Base-by-base conservation (phyloP, 1,139 yeast genomes). In the Kodamaea sp. region DNA sequence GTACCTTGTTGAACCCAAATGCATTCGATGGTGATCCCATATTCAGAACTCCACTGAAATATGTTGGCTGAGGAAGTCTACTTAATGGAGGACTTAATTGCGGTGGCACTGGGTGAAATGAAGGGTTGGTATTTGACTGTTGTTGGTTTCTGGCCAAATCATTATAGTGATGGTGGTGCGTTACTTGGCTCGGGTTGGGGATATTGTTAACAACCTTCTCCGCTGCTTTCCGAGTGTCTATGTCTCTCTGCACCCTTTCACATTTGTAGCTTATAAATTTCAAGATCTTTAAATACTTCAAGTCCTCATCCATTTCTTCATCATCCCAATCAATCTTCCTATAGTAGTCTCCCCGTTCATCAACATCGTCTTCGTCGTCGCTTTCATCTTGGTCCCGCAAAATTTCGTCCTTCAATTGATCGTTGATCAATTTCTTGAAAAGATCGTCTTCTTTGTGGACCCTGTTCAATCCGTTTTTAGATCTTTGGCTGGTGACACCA, bases 271-370 rank as follows among this genome's bases (percentile, higher is more conserved):
- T 62, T 37, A 71, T 55, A 45, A 64, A 69, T 43, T 70, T 69
- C 43, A 70, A 53, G 10, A 69, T 63, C 35, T 68, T 69, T 43
- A 70, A 53, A 37, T 66, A 70, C 44, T 71, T 71, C 51, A 70
- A 60, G 46, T 70, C 76, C 46, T 71, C 77, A 46, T 70, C 75
- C 70, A 70, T 59, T 22, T 68, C 67, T 43, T 70, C 76, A 44
- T 70, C 74, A 40, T 71, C 77, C 76, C 76, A 70, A 46, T 70
- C 76, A 11, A 70, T 68, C 14, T 56, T 66, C 10, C 46, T 48
- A 21, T 55, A 53, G 19, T 48, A 46, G 10, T 42, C 46, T 11
- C 41, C 37, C n/a, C 19, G 10, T 7, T 42, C 46, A 25, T 47
- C 52, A 7, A 46, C 51, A 26, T 48, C 51, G 7, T 46, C 51